Base-by-base conservation (phyloP, 371 early-diverging fungal genomes). In the Apophysomyces variabilis region DNA sequence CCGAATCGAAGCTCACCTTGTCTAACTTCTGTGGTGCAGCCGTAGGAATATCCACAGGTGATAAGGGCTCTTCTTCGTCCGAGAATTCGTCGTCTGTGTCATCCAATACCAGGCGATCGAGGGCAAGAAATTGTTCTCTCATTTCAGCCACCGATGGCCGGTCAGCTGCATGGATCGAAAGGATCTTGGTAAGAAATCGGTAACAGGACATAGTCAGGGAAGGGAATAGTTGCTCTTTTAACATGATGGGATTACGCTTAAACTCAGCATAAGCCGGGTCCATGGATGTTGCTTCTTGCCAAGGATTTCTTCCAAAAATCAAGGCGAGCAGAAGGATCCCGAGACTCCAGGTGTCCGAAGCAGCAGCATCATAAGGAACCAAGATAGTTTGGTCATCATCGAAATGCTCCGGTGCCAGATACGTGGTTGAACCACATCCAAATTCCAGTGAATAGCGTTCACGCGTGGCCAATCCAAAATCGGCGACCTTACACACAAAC, bases 391-490 rank as follows among this genome's bases (percentile, higher is more conserved):
- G 58, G n/a, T 86, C 89, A 43, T 86, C 86, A 4, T 87, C 82
- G 69, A 89, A 84, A 62, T 86, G 86, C 57, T 89, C 89, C 38
- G 89, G 89, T 12, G 86, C 85, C 59, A 89, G 78, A 61, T 89
- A 89, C 65, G 90, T 84, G 45, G 89, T 85, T 41, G 87, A 86
- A 4, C 95, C 95, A 71, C 91, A 90, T 7, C 94, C 94, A 66
- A 87, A 87, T 67, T 93, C 94, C 46, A 74, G 75, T 16, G 90
- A 90, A 67, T 78, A 87, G 0, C 81, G 76, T 39, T 91, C 88
- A 43, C 86, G 82, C 47, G 94, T 93, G 32, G 93, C 89, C 21
- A 96, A 82, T 11, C 95, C 95, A 76, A 94, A 95, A 75, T 94
- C 95, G 21, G 93, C 90, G 12, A 95, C 85, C 70, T 93, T 93